Evolutionary conservation across 345 rosid genomes (phyloP).

Genomic region (Noccaea caerulescens): DNA sequence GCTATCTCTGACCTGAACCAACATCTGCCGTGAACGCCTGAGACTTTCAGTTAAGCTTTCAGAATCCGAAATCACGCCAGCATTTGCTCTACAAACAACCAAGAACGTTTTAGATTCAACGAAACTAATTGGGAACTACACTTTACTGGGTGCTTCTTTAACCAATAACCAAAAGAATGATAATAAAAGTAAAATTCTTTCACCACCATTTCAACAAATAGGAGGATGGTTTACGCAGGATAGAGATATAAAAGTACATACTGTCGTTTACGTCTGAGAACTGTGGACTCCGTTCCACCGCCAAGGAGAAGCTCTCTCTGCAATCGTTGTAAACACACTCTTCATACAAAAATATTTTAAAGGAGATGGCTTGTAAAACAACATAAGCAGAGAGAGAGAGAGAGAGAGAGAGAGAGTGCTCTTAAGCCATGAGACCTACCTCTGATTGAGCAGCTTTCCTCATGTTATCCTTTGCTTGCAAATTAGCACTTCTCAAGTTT

Average conservation of each 20-base stretch:
- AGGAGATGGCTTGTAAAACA: neutral
- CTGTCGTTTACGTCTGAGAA: constrained; percentile 87
- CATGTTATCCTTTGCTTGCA: constrained; percentile 89
- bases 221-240: neutral
- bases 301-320: constrained; percentile 96
- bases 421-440: constrained; percentile 46
- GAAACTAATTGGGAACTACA: constrained; percentile 15
- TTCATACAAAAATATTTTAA: neutral
- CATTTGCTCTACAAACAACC: constrained; percentile 69
- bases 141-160: neutral
- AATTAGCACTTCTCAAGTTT: constrained; percentile 80
- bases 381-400: neutral
- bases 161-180: constrained; percentile 11
- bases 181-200: neutral
- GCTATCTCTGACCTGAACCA: constrained; percentile 78
- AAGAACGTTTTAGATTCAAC: neutral
- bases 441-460: constrained; percentile 84
- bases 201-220: constrained; percentile 10
- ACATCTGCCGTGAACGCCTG: constrained; percentile 85
- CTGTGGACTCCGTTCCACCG: constrained; percentile 91
- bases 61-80: constrained; percentile 94
- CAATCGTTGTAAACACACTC: constrained; percentile 34
- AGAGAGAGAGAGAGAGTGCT: neutral
- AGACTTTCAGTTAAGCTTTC: constrained; percentile 98
- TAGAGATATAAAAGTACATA: constrained; percentile 31